These are phyloP conservation scores for Ambrosia artemisiifolia DNA, from an alignment of 129 eudicot genomes.

Conservation along the genomic window DNA sequence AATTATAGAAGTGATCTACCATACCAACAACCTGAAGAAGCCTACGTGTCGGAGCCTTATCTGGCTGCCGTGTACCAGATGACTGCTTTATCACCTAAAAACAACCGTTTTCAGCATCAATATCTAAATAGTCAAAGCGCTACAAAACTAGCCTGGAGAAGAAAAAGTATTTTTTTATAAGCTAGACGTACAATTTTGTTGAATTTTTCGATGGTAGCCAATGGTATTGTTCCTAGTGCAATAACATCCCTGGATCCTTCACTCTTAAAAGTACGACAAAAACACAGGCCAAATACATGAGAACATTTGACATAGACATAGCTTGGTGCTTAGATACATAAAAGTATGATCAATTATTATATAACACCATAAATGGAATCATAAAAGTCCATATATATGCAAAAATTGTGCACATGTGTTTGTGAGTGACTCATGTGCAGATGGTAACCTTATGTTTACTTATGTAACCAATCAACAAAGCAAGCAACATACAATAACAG, in stretches of 20 bases:
- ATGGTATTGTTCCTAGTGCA: conserved; percentile 86
- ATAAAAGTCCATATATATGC: conserved; percentile 1
- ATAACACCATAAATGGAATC: not conserved
- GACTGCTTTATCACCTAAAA: conserved; percentile 62
- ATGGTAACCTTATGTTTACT: conserved; percentile 4
- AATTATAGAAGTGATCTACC: conserved; percentile 28
- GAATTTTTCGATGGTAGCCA: conserved; percentile 89
- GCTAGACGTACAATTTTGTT: conserved; percentile 72
- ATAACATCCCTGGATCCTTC: conserved; percentile 75
- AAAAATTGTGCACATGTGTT: not conserved
- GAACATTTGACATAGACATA: not conserved
- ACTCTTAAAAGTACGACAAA: conserved; percentile 48
- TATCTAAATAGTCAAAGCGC: conserved; percentile 13
- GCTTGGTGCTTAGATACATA: not conserved
- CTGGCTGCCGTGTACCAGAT: conserved; percentile 61
- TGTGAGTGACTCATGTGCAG: conserved; percentile 2
- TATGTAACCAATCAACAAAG: not conserved
- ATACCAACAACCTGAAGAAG: conserved; percentile 91
- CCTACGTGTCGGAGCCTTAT: conserved; percentile 62
- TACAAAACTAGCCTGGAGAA: conserved; percentile 13
- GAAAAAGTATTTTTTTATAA: conserved; percentile 1
- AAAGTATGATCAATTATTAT: not conserved
- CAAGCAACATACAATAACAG: not conserved
- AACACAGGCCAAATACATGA: conserved; percentile 17
- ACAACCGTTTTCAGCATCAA: conserved; percentile 1